Conservation (phyloP, 345 rosid species). For the Salix brachista region DNA sequence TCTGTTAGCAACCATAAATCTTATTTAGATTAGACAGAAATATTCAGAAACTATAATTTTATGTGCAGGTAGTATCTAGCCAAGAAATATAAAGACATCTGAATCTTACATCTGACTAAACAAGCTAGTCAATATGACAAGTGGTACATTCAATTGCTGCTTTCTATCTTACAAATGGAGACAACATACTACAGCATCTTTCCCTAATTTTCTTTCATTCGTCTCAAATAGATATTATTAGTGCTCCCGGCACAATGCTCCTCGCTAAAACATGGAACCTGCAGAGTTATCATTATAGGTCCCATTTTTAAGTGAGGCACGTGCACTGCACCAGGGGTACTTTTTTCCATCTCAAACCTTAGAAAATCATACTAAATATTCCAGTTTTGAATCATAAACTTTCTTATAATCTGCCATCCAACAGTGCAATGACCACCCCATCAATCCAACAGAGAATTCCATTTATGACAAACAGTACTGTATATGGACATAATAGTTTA, state of each 20-base stretch:
- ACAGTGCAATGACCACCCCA: background rate
- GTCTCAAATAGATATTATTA: background rate
- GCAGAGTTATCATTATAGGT: background rate
- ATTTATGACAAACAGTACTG: background rate
- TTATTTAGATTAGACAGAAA: background rate
- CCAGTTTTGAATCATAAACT: background rate
- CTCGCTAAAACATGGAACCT: background rate
- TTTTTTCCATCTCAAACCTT: background rate
- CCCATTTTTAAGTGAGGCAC: background rate
- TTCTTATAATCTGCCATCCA: background rate
- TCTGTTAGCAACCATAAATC: background rate
- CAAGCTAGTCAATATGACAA: background rate
- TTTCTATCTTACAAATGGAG: background rate
- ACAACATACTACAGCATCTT: background rate
- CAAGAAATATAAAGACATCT: background rate
- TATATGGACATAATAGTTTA: background rate
- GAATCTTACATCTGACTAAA: background rate
- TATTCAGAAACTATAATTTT: background rate
- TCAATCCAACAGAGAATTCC: background rate
- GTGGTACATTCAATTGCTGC: background rate
- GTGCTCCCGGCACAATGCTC: background rate
- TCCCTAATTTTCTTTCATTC: background rate
- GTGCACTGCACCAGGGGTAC: background rate
- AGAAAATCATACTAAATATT: background rate
- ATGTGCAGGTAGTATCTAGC: background rate